phyloP scores from a whole-genome alignment of 805 yeast species.

The Starmerella ratchasimensis region DNA sequence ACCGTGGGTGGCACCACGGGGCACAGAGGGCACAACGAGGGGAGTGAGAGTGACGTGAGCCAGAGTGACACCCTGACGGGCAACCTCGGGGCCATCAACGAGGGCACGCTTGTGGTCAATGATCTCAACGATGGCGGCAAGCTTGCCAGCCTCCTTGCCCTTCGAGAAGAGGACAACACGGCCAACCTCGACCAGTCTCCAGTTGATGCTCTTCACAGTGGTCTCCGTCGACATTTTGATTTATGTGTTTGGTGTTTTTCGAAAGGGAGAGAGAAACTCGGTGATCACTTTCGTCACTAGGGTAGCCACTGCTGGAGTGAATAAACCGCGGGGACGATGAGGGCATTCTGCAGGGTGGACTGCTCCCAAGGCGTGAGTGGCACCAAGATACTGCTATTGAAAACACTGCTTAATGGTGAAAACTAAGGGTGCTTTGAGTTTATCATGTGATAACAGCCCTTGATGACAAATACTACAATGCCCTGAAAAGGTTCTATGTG shows the following conservation, averaged over 20 bases:
- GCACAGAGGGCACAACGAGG: slow-evolving; percentile 65
- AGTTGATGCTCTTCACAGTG: slow-evolving; percentile 89
- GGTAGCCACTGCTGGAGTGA: not conserved
- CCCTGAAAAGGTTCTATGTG: no score
- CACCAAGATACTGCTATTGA: no score
- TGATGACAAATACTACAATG: no score
- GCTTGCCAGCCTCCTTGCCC: slow-evolving; percentile 58
- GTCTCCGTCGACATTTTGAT: slow-evolving; percentile 47
- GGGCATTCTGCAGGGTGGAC: no score
- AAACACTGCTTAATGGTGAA: no score
- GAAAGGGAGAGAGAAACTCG: not conserved
- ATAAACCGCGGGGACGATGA: not conserved
- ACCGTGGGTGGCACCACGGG: slow-evolving; percentile 89
- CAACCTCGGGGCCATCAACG: slow-evolving; percentile 91
- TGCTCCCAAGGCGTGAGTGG: no score
- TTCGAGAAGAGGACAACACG: slow-evolving; percentile 90
- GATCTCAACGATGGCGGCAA: slow-evolving; percentile 96
- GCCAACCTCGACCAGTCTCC: slow-evolving; percentile 99
- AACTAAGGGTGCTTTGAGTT: no score
- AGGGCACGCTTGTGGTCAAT: slow-evolving; percentile 98
- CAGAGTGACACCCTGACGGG: slow-evolving; percentile 84
- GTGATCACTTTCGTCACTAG: not conserved
- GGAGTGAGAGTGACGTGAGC: slow-evolving; percentile 88
- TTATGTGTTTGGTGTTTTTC: not conserved
- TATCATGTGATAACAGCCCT: no score